Evolutionary conservation across 1,284 basidiomycete species (phyloP).

Genomic region (Ganoderma resinaceum): DNA sequence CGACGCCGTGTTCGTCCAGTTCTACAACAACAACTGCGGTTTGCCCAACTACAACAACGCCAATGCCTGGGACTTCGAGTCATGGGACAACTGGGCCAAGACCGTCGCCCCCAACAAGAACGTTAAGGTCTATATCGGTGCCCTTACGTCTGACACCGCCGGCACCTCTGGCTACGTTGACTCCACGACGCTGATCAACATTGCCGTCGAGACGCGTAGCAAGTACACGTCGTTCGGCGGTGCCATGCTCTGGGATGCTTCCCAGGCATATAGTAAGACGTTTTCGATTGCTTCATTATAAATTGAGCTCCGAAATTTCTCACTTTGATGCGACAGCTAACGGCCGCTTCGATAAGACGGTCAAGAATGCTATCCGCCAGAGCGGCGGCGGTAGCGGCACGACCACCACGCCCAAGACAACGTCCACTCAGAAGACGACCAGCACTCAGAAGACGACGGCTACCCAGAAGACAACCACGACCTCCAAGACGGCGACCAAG

Average conservation of each 20-base stretch:
- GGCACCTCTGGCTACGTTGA: slow-evolving; percentile 61
- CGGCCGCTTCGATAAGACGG: slow-evolving; percentile 54
- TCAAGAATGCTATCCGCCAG: slow-evolving; percentile 58
- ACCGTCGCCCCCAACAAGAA: slow-evolving; percentile 60
- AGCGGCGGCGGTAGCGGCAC: slow-evolving; percentile 39
- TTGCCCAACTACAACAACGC: slow-evolving; percentile 49
- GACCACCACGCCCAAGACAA: slow-evolving; percentile 21
- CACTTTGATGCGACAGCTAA: slow-evolving; percentile 47
- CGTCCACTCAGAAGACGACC: slow-evolving; percentile 31
- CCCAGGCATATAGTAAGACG: slow-evolving; percentile 59
- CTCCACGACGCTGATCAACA: slow-evolving; percentile 50
- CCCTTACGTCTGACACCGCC: slow-evolving; percentile 56
- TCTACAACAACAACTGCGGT: slow-evolving; percentile 70
- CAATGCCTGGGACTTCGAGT: slow-evolving; percentile 57
- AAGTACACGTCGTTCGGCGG: slow-evolving; percentile 72
- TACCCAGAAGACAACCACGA: neutral
- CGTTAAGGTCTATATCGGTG: slow-evolving; percentile 71
- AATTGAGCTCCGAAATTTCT: neutral
- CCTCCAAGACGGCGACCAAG: no score
- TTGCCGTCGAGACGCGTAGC: slow-evolving; percentile 51
- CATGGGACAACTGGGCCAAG: slow-evolving; percentile 71
- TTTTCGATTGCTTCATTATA: neutral
- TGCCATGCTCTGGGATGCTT: slow-evolving; percentile 73
- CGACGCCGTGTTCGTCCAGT: slow-evolving; percentile 71
- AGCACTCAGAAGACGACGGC: slow-evolving; percentile 29